A percentile compares a stretch with the other conserved stretches of the same genome.
Conservation (phyloP, 495 filamentous ascomycete genomes). For the Aspergillus nanangensis region DNA sequence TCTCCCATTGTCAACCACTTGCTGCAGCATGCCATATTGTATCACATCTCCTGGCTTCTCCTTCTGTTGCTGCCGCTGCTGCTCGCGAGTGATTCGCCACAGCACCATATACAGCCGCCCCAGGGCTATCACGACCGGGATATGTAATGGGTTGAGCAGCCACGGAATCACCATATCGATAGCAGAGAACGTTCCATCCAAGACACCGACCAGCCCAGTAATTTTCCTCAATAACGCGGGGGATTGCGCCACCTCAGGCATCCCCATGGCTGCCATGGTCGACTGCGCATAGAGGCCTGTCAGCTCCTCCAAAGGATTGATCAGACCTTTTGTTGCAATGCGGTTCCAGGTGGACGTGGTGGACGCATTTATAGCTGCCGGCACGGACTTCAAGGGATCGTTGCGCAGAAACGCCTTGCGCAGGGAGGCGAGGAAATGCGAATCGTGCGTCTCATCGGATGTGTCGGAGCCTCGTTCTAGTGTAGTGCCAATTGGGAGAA, state of each 20-base stretch:
- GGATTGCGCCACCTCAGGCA: not conserved
- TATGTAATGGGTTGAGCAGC: constrained; percentile 2
- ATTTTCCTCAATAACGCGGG: not conserved
- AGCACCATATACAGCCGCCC: not conserved
- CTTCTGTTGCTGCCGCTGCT: not conserved
- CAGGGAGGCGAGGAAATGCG: not conserved
- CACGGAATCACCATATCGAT: constrained; percentile 1
- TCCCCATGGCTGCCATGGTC: not conserved
- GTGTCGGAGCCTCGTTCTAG: not conserved
- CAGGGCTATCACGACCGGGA: not conserved
- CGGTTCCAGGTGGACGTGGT: not conserved
- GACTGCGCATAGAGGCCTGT: not conserved
- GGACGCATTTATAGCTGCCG: not conserved
- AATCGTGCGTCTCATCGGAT: not conserved
- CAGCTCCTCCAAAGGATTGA: constrained; percentile 2
- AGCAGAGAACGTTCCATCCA: constrained; percentile 1
- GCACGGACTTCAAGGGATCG: not conserved
- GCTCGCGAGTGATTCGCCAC: not conserved
- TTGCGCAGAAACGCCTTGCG: not conserved
- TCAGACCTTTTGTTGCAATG: not conserved
- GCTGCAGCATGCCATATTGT: not conserved
- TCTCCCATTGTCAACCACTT: not conserved
- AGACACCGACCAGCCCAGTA: not conserved
- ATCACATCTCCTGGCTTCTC: not conserved
- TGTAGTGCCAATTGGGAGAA: not conserved